These are phyloP conservation scores for Porcisia hertigi DNA, from an alignment of 208 protist genomes.

Conservation along the genomic window DNA sequence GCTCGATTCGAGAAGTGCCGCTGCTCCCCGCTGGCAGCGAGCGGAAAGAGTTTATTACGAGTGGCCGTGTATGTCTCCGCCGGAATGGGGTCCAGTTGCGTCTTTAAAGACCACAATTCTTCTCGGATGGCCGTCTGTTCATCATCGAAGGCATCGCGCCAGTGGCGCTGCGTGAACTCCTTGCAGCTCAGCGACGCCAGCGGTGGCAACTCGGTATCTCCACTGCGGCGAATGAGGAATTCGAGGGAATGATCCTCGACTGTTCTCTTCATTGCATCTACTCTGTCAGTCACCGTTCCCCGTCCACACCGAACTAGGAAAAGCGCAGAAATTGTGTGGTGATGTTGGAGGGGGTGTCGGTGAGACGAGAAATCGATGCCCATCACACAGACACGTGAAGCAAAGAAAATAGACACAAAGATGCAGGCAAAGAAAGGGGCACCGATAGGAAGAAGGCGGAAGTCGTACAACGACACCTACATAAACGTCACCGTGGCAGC, in stretches of 20 bases:
- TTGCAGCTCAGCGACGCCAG: constrained; percentile 32
- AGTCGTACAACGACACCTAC: not conserved
- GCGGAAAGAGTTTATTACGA: constrained; percentile 74
- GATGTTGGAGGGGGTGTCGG: not conserved
- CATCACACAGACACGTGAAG: not conserved
- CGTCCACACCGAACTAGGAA: not conserved
- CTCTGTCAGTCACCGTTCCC: not conserved
- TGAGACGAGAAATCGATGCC: not conserved
- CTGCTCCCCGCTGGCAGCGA: constrained; percentile 41
- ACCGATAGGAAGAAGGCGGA: not conserved
- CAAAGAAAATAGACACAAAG: not conserved
- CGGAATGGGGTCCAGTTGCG: constrained; percentile 54
- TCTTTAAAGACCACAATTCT: constrained; percentile 64
- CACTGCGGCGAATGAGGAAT: constrained; percentile 58
- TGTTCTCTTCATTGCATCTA: constrained; percentile 10
- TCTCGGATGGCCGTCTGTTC: constrained; percentile 46
- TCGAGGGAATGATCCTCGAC: constrained; percentile 70
- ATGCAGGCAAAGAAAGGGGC: not conserved
- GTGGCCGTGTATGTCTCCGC: constrained; percentile 40
- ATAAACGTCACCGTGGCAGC: not conserved
- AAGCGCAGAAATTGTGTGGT: no score
- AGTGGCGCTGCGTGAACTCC: constrained; percentile 44
- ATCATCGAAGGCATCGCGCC: constrained; percentile 78
- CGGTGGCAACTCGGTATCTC: constrained; percentile 29
- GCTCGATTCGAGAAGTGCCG: constrained; percentile 83